These are phyloP conservation scores for Tetradesmus obliquus DNA, from an alignment of 139 green algal genomes.

Conservation along the genomic window DNA sequence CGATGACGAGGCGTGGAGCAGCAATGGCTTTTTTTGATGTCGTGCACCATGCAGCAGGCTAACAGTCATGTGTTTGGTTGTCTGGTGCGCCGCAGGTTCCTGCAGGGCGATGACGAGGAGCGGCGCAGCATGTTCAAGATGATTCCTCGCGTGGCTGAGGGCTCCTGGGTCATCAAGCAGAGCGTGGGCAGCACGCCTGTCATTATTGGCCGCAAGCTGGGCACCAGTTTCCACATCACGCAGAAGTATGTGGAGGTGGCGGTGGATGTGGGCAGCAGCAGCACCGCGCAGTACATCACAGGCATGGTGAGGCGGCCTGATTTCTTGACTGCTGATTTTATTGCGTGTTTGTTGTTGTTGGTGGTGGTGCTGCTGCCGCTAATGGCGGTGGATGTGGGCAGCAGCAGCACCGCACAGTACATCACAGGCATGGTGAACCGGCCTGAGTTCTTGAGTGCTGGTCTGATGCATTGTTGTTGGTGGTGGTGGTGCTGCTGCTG, in stretches of 20 bases:
- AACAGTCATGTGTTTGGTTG: neutral
- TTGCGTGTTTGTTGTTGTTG: neutral
- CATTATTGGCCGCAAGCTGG: conserved; percentile 55
- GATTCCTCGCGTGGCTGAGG: conserved; percentile 55
- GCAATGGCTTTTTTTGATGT: too few relatives aligned
- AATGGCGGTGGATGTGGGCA: neutral
- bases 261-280: conserved; percentile 61
- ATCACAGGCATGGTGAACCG: conserved; percentile 34
- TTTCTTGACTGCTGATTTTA: neutral
- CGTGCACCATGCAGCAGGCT: neutral
- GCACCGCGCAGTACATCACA: conserved; percentile 56
- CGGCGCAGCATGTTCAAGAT: conserved; percentile 64
- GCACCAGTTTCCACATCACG: conserved; percentile 51
- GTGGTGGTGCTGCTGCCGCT: neutral
- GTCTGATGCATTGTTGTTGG: neutral
- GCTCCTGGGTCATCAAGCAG: conserved; percentile 63
- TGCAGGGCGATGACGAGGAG: conserved; percentile 51
- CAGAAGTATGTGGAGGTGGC: conserved; percentile 49
- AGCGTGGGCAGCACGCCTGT: conserved; percentile 60
- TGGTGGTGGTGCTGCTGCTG: neutral
- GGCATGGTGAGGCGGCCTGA: conserved; percentile 48
- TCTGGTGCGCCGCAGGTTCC: conserved; percentile 42
- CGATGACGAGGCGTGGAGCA: conserved; percentile 49
- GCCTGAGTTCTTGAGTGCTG: neutral
- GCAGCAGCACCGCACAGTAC: neutral